These are phyloP conservation scores for Plasmodium knowlesi DNA, from an alignment of 169 alveolate species.

Conservation along the genomic window DNA sequence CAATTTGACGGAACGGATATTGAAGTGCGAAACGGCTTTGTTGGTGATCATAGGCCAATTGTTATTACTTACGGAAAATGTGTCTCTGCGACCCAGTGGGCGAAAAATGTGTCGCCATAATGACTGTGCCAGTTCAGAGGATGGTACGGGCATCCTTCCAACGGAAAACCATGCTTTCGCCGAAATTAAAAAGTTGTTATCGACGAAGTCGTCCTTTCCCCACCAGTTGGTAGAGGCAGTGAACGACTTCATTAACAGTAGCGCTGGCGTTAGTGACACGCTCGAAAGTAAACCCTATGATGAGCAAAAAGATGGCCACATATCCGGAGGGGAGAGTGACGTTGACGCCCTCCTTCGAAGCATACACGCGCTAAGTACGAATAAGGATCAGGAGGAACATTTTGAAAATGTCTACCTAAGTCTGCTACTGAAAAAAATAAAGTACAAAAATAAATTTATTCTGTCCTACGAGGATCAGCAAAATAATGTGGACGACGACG, in stretches of 20 bases:
- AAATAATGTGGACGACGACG: constrained; percentile 71
- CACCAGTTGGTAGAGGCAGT: constrained; percentile 6
- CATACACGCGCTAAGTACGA: constrained; percentile 1
- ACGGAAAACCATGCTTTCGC: not conserved
- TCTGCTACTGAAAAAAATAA: constrained; percentile 66
- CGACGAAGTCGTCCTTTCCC: constrained; percentile 10
- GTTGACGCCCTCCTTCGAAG: constrained; percentile 17
- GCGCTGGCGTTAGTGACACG: not conserved
- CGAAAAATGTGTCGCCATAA: constrained; percentile 26
- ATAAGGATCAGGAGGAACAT: not conserved
- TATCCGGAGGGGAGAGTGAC: not conserved
- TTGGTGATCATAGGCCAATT: constrained; percentile 53
- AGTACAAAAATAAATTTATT: constrained; percentile 32
- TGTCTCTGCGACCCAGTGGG: constrained; percentile 46
- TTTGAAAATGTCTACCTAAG: constrained; percentile 47
- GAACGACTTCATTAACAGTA: constrained; percentile 7
- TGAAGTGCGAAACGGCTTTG: constrained; percentile 74
- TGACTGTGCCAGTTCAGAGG: not conserved
- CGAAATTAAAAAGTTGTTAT: constrained; percentile 25
- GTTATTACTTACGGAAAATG: constrained; percentile 63
- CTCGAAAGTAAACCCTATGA: not conserved
- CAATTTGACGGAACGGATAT: constrained; percentile 60
- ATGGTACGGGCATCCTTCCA: not conserved
- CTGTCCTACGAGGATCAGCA: constrained; percentile 22
- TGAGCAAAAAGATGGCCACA: not conserved